Evolutionary conservation across 1,284 basidiomycete genomes (phyloP).

Genomic region (Ganoderma sinense): DNA sequence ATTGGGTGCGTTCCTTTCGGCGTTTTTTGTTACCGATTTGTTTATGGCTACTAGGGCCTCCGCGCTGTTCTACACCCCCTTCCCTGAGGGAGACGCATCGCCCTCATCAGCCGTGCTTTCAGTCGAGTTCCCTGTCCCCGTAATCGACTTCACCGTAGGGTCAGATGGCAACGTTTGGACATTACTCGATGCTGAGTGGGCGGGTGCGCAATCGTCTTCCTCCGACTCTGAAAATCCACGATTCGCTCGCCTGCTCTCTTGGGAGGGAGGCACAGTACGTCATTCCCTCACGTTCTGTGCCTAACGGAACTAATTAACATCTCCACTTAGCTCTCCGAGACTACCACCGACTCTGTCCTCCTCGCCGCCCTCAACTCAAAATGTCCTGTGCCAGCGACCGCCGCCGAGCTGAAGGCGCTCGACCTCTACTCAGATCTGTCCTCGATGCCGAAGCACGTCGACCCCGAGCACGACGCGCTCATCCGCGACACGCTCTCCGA

Average conservation of each 20-base stretch:
- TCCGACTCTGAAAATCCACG: neutral
- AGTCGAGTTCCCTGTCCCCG: slow-evolving; percentile 62
- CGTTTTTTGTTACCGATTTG: neutral
- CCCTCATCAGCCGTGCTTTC: slow-evolving; percentile 43
- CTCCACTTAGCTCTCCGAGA: slow-evolving; percentile 34
- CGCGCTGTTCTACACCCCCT: slow-evolving; percentile 65
- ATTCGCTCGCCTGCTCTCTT: slow-evolving; percentile 26
- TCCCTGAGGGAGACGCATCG: slow-evolving; percentile 40
- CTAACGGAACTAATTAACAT: neutral
- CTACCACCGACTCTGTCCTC: slow-evolving; percentile 32
- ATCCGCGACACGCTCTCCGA: slow-evolving; percentile 39
- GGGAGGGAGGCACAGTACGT: slow-evolving; percentile 32
- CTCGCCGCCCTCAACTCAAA: slow-evolving; percentile 49
- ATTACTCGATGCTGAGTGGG: slow-evolving; percentile 52
- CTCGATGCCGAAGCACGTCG: slow-evolving; percentile 68
- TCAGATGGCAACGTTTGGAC: slow-evolving; percentile 53
- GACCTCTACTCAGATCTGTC: slow-evolving; percentile 68
- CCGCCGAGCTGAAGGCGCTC: slow-evolving; percentile 56
- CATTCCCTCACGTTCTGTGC: neutral
- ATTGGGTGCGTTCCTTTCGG: slow-evolving; percentile 60
- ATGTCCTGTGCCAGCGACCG: slow-evolving; percentile 51
- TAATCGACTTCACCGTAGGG: slow-evolving; percentile 63
- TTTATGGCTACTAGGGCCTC: slow-evolving; percentile 57
- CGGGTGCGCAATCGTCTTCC: neutral
- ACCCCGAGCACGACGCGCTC: slow-evolving; percentile 53